Base-by-base conservation (phyloP, 176 grass and related monocot species). In the Elymus sibiricus region DNA sequence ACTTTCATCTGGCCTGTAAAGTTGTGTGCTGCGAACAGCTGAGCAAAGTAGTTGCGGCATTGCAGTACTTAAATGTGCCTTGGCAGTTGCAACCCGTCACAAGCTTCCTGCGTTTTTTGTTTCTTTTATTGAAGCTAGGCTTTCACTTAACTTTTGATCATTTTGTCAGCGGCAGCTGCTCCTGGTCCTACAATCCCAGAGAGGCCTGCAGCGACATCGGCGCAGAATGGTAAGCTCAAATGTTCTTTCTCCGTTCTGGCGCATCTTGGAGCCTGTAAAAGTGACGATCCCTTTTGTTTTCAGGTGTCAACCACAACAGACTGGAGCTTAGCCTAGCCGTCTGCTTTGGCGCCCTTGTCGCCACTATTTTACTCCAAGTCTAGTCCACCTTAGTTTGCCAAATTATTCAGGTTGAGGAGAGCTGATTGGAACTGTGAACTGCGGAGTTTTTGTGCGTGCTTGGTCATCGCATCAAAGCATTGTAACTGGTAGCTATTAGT, bases 141-240 rank as follows among this genome's bases (percentile, higher is more conserved):
- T 72, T 60, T n/a, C 38, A 32, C 34, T 90, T 79, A 64, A 79
- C 6, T 64, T 84, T 83, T 88, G 27, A 4, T 71, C 21, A 61
- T 74, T 87, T 65, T 83, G 5, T 87, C 60, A 83, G 49, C 91
- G 95, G 93, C 92, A 83, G 92, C 90, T 90, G 93, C 89, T 58
- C 53, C 53, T 58, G 72, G 72, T 19, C 43, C 72, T 79, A 94
- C 88, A 86, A 95, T 94, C 44, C 97, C 97, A 35, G 94, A 95
- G 66, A 89, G 94, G 44, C 92, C 97, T 27, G 86, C 92, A 32
- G 97, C 94, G 5, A 98, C 97, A 74, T 88, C 90, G 56, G 86
- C 91, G 25, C 77, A 89, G 71, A 89, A 86, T 29, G 92, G 95
- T 97, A 85, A 92, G 84, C 70, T 32, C 3, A 14, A 53, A 80